These are phyloP conservation scores for Ambrosia artemisiifolia DNA, from an alignment of 129 eudicot species.

Conservation along the genomic window DNA sequence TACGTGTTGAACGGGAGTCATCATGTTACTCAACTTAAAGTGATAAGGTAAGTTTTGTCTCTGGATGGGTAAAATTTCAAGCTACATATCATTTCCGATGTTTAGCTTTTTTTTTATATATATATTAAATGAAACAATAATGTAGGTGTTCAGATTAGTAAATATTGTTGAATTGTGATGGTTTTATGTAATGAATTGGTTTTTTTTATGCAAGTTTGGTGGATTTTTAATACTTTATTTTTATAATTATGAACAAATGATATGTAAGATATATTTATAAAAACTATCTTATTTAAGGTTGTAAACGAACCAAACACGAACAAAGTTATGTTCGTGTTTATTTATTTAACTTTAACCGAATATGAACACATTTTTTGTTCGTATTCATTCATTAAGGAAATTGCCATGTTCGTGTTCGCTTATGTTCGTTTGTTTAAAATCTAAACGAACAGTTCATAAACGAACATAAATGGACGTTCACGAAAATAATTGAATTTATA, in stretches of 20 bases:
- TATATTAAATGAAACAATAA: neutral
- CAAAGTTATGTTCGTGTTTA: no score
- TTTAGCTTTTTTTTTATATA: conserved; percentile 3
- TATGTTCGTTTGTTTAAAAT: no score
- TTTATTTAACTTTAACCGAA: no score
- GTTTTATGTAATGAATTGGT: neutral
- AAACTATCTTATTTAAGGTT: neutral
- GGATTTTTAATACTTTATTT: no score
- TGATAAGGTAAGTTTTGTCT: conserved; percentile 25
- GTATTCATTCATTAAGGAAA: no score
- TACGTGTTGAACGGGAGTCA: conserved; percentile 49
- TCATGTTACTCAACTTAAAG: conserved; percentile 21
- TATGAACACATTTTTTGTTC: no score
- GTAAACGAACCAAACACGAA: no score
- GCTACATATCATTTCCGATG: conserved; percentile 27
- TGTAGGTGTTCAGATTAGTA: neutral
- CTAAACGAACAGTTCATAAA: no score
- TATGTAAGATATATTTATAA: neutral
- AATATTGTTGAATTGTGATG: neutral
- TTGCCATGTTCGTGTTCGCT: no score
- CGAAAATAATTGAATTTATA: no score
- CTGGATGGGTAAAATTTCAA: conserved; percentile 32
- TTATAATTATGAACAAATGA: no score
- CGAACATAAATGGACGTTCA: no score
- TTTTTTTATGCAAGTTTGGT: neutral